Base-by-base conservation (phyloP, 2,329 filamentous ascomycete genomes). In the Bipolaris gigantea region DNA sequence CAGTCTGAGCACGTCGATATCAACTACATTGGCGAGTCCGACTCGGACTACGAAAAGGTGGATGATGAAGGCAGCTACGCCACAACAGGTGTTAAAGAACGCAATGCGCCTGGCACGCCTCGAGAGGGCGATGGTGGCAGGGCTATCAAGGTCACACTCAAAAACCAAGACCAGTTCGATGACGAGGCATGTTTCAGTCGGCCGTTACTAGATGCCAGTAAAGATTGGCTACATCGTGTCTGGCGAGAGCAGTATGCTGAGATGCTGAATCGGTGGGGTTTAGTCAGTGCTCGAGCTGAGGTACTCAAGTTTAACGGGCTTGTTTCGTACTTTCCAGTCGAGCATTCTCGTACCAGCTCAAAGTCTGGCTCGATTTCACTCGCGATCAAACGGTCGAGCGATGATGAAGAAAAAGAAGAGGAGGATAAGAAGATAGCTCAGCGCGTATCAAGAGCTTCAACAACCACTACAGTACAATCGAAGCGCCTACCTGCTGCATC, bases 241-340 rank as follows among this genome's bases (percentile, higher is more conserved):
- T 88, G 85, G 73, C 79, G 83, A 38, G 72, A 76, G 46, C 75
- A 79, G 40, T 87, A 87, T 68, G 83, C 85, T 3, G 75, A 84
- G 43, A 74, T 85, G 50, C 76, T 87, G 4, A 80, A 79, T n/a
- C 78, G 81, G 8, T 87, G 84, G 85, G 79, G 79, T 11, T 61
- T 87, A 10, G 73, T 79, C 11, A 76, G 82, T 19, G 75, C 82
- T 58, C 77, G 80, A 45, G 80, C 81, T 13, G 84, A 87, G 66
- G 74, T 87, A 2, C 74, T 85, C 23, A 85, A 85, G 60, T 81
- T 83, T 53, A 80, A 81, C 45, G 76, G 77, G 0, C 63, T 78
- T 5, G 67, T 73, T 9, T 70, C 72, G 1, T 74, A 75, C 52
- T 73, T 72, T 33, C 64, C 67, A 11, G 49, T 53, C 35, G 57